Percentiles rank a stretch among this genome's conserved stretches.
Evolutionary conservation across 805 yeast species (phyloP).

Genomic region (Teunomyces lycoperdinae): DNA sequence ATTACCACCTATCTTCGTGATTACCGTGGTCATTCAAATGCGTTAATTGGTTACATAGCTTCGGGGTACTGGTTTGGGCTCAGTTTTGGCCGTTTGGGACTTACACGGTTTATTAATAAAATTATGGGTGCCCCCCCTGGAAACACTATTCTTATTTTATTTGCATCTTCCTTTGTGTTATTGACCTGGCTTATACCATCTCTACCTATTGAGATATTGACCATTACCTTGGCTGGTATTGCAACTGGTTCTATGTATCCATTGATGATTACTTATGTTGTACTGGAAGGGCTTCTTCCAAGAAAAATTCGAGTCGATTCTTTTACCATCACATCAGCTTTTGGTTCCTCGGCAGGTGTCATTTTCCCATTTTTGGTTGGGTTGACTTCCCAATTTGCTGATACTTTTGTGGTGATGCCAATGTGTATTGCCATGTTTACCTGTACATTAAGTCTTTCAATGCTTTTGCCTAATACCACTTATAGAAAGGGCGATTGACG

Average conservation of each 20-base stretch:
- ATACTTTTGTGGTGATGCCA: constrained; percentile 23
- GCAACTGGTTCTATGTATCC: constrained; percentile 23
- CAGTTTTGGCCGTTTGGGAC: constrained; percentile 17
- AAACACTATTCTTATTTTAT: constrained; percentile 10
- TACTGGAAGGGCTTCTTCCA: constrained; percentile 17
- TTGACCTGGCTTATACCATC: constrained; percentile 16
- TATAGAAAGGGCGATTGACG: not conserved
- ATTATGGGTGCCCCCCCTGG: constrained; percentile 15
- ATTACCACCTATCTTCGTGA: constrained; percentile 22
- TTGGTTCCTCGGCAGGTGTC: constrained; percentile 25
- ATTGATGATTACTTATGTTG: constrained; percentile 18
- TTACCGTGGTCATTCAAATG: constrained; percentile 14
- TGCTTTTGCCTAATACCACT: constrained; percentile 13
- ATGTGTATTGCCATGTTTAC: constrained; percentile 16
- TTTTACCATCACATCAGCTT: constrained; percentile 23
- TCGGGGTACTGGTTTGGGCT: constrained; percentile 25
- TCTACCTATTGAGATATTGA: constrained; percentile 13
- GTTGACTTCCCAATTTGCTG: constrained; percentile 18
- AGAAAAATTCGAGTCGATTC: constrained; percentile 22
- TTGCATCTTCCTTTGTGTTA: constrained; percentile 11
- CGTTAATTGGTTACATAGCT: constrained; percentile 20
- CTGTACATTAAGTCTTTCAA: constrained; percentile 17
- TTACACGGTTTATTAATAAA: constrained; percentile 17
- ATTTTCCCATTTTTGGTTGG: constrained; percentile 22
- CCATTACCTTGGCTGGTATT: constrained; percentile 17